Evolutionary conservation across 2,329 filamentous ascomycete genomes (phyloP), one percentile per base, ranked within the genome.

Genomic region (Aschersonia sp.): DNA sequence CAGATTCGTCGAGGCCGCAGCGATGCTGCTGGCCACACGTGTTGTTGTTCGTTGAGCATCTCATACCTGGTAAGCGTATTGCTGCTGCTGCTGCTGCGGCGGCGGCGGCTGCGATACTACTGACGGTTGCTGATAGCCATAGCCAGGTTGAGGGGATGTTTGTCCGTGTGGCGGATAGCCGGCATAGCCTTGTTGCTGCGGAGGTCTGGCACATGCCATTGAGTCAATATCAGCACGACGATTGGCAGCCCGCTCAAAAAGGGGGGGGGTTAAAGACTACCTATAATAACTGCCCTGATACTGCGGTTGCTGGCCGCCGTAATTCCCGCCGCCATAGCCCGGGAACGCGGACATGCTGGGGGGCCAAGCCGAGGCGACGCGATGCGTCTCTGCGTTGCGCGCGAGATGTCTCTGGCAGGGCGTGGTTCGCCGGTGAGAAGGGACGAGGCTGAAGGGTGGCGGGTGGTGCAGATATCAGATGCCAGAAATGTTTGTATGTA

Each of bases 331-430:
- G 50, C 70, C 66, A 58, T 80, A 79, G 44, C 67, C 66, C 54
- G 76, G 76, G 60, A 80, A 83, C 58, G 76, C 78, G 54, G 79
- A 81, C 79, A 83, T 83, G 41, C 44, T 31, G 44, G 45, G 39
- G 22, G 22, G 22, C 22, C 22, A 22, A 22, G 22, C 22, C 22
- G 22, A 22, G 22, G 22, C 22, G 22, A 22, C 22, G 22, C 22
- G 22, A 22, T 22, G 22, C 22, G 22, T 22, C 22, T 22, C 22
- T 22, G 22, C 4, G 22, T 22, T 22, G 22, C 22, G 22, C 22
- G 22, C 22, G 22, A 22, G 22, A 22, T 22, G 22, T 22, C 22
- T 22, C 22, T 22, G 22, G 22, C 22, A 22, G 22, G 22, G 22
- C 22, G 22, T 22, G 22, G 22, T 22, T 22, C 22, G 22, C 22